Conservation (phyloP, 495 filamentous ascomycete genomes). For the Cairneyella variabilis region DNA sequence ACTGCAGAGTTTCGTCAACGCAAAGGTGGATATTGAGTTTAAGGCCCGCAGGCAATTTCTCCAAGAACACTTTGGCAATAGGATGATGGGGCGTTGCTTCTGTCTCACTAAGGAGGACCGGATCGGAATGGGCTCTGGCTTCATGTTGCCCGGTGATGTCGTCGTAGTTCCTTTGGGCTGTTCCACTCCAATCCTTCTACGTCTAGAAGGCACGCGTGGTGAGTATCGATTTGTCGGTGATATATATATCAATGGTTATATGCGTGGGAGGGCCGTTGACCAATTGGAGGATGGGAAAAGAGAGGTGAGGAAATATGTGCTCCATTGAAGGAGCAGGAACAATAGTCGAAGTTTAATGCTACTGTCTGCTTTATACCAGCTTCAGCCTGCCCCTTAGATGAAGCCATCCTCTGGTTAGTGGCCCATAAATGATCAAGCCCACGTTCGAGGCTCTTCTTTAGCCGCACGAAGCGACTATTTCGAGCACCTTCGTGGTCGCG, state of each 20-base stretch:
- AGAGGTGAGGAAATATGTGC: conserved; percentile 1
- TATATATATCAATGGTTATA: conserved; percentile 29
- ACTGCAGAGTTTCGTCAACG: conserved; percentile 11
- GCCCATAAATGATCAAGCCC: too few relatives aligned
- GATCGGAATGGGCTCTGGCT: conserved; percentile 27
- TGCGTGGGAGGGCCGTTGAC: conserved; percentile 23
- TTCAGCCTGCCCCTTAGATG: too few relatives aligned
- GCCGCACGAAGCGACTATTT: too few relatives aligned
- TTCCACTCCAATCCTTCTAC: conserved; percentile 27
- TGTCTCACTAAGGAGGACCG: background rate
- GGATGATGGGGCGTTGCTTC: background rate
- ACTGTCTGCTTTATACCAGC: too few relatives aligned
- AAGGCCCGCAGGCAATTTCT: background rate
- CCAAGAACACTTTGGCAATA: background rate
- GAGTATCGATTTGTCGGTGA: conserved; percentile 28
- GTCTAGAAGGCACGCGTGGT: conserved; percentile 11
- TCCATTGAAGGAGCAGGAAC: too few relatives aligned
- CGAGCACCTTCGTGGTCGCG: too few relatives aligned
- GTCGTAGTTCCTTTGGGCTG: conserved; percentile 30
- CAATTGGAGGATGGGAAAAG: conserved; percentile 10
- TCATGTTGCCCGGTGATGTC: conserved; percentile 23
- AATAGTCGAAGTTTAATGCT: too few relatives aligned
- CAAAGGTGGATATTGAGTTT: background rate
- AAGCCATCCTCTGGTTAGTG: too few relatives aligned
- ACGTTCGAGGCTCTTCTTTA: too few relatives aligned